These are phyloP conservation scores for Zygotorulaspora chibaensis DNA, from an alignment of 805 yeast species.

Conservation along the genomic window DNA sequence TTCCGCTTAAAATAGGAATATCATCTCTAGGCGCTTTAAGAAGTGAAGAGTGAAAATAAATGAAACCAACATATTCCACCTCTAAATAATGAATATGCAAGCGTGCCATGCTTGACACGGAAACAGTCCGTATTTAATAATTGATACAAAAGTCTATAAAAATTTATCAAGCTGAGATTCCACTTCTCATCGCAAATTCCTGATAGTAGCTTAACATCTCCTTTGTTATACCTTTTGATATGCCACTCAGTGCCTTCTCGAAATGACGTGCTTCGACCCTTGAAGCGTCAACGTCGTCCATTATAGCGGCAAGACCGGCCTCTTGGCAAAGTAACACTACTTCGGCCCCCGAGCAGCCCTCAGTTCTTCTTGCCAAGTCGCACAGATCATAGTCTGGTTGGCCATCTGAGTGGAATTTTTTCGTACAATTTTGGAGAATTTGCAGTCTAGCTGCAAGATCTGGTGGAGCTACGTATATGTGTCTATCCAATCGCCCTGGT, in stretches of 20 bases:
- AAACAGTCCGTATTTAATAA: too few species aligned
- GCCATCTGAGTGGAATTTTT: conserved; percentile 51
- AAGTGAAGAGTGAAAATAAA: too few species aligned
- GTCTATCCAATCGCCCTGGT: conserved; percentile 94
- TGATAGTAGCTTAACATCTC: conserved; percentile 79
- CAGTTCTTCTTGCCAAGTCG: conserved; percentile 58
- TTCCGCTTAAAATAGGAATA: too few species aligned
- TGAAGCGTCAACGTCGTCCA: conserved; percentile 59
- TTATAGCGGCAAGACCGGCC: conserved; percentile 91
- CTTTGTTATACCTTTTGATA: conserved; percentile 74
- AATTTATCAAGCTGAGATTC: conserved; percentile 28
- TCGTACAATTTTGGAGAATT: conserved; percentile 66
- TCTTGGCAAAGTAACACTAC: conserved; percentile 88
- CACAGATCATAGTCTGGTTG: conserved; percentile 45
- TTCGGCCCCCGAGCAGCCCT: conserved; percentile 97
- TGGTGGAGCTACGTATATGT: conserved; percentile 90
- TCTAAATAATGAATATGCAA: too few species aligned
- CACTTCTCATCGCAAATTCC: conserved; percentile 43
- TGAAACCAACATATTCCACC: too few species aligned
- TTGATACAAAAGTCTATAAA: neutral
- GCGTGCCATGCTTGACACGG: too few species aligned
- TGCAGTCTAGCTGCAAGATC: conserved; percentile 74
- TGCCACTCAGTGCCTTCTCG: conserved; percentile 59
- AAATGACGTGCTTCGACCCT: conserved; percentile 64
- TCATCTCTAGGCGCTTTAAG: too few species aligned